Evolutionary conservation across 352 stramenopile species (phyloP).

Genomic region (Phytopythium ostracodes): DNA sequence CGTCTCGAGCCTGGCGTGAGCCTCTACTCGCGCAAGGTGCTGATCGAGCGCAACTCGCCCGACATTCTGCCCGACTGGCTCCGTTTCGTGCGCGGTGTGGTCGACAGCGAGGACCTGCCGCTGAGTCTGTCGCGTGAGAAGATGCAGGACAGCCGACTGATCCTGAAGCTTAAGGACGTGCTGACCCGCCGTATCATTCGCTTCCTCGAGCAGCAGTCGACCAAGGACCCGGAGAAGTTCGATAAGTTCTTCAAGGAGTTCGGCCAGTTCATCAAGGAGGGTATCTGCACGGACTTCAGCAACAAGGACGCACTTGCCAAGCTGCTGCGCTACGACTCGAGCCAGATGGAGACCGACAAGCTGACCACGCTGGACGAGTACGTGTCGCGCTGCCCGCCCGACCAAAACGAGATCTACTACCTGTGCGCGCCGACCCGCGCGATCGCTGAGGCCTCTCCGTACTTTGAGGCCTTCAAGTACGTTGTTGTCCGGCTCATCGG

Average conservation of each 20-base stretch:
- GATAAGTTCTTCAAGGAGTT: constrained; percentile 98
- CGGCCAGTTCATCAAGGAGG: constrained; percentile 97
- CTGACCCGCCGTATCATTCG: constrained; percentile 92
- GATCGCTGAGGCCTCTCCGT: constrained; percentile 95
- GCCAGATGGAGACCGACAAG: constrained; percentile 88
- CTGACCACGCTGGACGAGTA: constrained; percentile 98
- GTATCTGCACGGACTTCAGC: constrained; percentile 93
- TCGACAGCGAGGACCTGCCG: constrained; percentile 99
- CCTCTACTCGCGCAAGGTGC: constrained; percentile 98
- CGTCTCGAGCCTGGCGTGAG: constrained; percentile 96
- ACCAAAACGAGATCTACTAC: constrained; percentile 99
- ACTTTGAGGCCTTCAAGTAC: constrained; percentile 99
- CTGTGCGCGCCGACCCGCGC: constrained; percentile 94
- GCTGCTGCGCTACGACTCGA: constrained; percentile 98
- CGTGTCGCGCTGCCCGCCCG: constrained; percentile 91
- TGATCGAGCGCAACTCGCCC: constrained; percentile 97
- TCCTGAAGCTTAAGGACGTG: constrained; percentile 96
- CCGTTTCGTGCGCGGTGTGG: constrained; percentile 83
- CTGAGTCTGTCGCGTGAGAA: constrained; percentile 98
- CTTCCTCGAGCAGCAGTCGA: constrained; percentile 84
- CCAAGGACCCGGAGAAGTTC: constrained; percentile 96
- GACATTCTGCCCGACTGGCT: constrained; percentile 99
- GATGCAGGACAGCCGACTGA: constrained; percentile 97
- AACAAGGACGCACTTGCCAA: constrained; percentile 94
- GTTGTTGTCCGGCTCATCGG: constrained; percentile 9